Evolutionary conservation across 345 rosid genomes (phyloP), one percentile per base, ranked within the genome.

Genomic region (Lagerstroemia speciosa): DNA sequence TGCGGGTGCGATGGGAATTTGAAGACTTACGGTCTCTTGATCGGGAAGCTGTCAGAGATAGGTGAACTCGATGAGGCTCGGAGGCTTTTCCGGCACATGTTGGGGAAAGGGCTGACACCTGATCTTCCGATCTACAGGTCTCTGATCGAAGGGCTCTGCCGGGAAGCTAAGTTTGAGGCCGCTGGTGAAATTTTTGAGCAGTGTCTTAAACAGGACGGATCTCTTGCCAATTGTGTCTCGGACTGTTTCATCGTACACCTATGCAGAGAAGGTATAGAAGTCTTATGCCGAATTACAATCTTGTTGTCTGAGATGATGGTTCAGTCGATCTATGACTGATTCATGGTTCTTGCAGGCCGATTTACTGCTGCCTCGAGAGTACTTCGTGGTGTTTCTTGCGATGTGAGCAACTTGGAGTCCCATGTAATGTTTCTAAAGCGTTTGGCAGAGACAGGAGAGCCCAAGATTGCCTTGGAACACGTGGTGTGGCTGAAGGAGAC

Each of bases 1-100:
- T 80, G 71, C 68, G 93, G 97, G 29, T 93, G 92, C 71, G 65
- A 76, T 34, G 90, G 86, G 80, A 84, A 90, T 68, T 69, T 80
- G 67, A 83, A 74, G 66, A 87, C 90, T 8, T 90, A 93, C 63
- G 83, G 77, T 70, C 78, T 87, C 62, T 89, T 91, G 60, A 87
- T 89, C 50, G 70, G 72, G 74, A 91, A 89, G 72, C 78, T 91
- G 70, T 85, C 91, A 37, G 87, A 81, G 67, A 83, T 80, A 63
- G 89, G 87, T 67, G 84, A 91, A 73, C 79, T 76, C 57, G 94
- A 91, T 46, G 93, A 91, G 75, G 85, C 94, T 26, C 20, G 75
- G 73, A 82, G 86, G 75, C 86, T 93, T 55, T 93, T 86, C 77
- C 66, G 76, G 69, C 86, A 82, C 57, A 87, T 93, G 97, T 73